Evolutionary conservation across 2,329 filamentous ascomycete species (phyloP).

Genomic region (Monosporascus sp.): DNA sequence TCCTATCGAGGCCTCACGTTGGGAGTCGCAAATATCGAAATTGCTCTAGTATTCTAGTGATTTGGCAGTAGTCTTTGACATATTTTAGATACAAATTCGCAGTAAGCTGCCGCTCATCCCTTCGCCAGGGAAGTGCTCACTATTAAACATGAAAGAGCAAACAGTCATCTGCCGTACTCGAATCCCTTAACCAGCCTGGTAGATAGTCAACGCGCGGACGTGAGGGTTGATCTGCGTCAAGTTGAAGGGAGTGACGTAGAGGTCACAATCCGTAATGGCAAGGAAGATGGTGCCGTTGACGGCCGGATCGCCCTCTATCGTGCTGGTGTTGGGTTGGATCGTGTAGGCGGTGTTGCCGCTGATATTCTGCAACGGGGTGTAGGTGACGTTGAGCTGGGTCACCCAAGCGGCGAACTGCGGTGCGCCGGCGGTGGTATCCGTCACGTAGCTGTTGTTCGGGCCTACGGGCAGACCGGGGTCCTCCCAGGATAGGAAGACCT

Average conservation of each 20-base stretch:
- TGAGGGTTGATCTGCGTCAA: constrained; percentile 68
- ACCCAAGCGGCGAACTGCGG: constrained; percentile 72
- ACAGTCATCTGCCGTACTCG: not conserved
- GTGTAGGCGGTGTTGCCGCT: constrained; percentile 57
- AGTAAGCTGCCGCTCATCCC: no score
- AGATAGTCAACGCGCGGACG: constrained; percentile 67
- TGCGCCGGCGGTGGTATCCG: constrained; percentile 48
- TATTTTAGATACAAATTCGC: no score
- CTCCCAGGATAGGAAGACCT: constrained; percentile 70
- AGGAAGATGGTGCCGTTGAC: constrained; percentile 78
- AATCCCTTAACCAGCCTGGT: constrained; percentile 65
- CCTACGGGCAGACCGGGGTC: constrained; percentile 61
- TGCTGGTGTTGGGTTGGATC: constrained; percentile 64
- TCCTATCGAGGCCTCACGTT: no score
- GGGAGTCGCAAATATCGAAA: no score
- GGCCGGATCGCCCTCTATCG: constrained; percentile 61
- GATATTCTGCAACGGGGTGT: constrained; percentile 52
- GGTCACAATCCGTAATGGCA: constrained; percentile 63
- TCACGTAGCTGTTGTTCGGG: constrained; percentile 79
- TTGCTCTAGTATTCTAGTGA: no score
- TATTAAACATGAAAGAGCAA: not conserved
- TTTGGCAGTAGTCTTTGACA: no score
- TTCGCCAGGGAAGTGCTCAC: not conserved
- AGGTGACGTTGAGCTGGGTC: constrained; percentile 70
- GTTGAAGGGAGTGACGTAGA: constrained; percentile 72